These are phyloP conservation scores for Sporisorium sorghi DNA, from an alignment of 1,284 basidiomycete genomes.

Conservation along the genomic window DNA sequence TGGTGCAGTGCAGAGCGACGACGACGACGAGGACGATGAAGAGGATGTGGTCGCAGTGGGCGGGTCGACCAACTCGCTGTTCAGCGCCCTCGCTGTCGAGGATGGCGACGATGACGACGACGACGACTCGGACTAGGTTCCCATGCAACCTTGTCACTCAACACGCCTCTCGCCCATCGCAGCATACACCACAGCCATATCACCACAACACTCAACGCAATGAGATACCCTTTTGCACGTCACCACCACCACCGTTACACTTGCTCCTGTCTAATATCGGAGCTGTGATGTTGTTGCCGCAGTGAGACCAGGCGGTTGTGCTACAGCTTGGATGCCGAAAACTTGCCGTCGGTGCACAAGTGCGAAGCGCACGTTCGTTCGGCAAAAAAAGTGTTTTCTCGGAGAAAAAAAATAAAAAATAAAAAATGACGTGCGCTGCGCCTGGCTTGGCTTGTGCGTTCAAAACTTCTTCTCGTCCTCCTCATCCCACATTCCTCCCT, in stretches of 20 bases:
- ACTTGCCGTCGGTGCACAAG: background rate
- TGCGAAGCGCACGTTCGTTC: background rate
- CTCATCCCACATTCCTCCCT: background rate
- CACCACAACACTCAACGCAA: background rate
- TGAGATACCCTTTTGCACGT: background rate
- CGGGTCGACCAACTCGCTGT: constrained; percentile 23
- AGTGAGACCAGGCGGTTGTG: background rate
- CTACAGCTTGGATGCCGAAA: background rate
- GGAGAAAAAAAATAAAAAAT: too few relatives aligned
- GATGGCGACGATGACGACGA: constrained; percentile 37
- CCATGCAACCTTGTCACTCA: background rate
- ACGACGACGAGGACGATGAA: constrained; percentile 20
- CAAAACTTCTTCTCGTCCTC: constrained; percentile 5
- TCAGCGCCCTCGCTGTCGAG: constrained; percentile 47
- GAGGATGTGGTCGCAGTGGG: constrained; percentile 5
- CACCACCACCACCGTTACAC: too few relatives aligned
- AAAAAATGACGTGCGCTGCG: constrained; percentile 28
- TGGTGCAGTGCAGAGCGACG: constrained; percentile 22
- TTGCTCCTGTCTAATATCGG: too few relatives aligned
- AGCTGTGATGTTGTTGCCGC: background rate
- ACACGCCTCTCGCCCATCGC: background rate
- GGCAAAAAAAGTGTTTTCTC: background rate
- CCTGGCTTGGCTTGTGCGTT: constrained; percentile 17
- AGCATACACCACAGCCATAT: background rate
- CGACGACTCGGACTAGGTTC: constrained; percentile 5